Conservation (phyloP, 148 eudicot species). For the Dianthus caryophyllus region DNA sequence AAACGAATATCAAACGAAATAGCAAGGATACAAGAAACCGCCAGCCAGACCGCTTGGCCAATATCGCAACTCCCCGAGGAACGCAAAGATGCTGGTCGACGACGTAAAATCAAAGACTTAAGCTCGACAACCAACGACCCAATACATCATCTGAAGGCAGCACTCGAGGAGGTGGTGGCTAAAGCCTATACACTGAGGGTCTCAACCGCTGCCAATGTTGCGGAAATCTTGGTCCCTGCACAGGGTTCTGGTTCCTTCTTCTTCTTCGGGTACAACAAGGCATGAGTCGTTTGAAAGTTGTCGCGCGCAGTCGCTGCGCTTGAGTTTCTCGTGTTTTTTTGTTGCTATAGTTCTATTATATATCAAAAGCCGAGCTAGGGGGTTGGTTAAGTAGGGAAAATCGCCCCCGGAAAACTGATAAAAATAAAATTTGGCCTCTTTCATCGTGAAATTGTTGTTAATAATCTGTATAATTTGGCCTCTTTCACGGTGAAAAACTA, state of each 20-base stretch:
- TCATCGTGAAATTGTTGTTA: too few species aligned
- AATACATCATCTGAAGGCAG: constrained; percentile 18
- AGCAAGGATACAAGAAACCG: constrained; percentile 46
- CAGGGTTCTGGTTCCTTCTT: constrained; percentile 39
- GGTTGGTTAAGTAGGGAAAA: too few species aligned
- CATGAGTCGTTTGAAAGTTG: too few species aligned
- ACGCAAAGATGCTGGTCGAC: neutral
- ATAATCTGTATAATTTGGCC: too few species aligned
- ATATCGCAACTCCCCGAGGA: constrained; percentile 19
- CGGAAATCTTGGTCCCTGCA: constrained; percentile 30
- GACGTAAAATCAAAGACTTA: neutral
- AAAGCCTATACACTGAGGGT: constrained; percentile 44
- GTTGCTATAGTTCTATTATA: too few species aligned
- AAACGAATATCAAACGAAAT: constrained; percentile 28
- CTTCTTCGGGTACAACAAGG: constrained; percentile 31
- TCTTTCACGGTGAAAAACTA: too few species aligned
- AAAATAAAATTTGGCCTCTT: too few species aligned
- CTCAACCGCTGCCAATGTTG: constrained; percentile 33
- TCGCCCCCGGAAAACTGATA: too few species aligned
- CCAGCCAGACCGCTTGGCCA: constrained; percentile 33
- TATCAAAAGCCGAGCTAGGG: too few species aligned
- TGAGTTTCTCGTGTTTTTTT: too few species aligned
- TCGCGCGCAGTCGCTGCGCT: too few species aligned
- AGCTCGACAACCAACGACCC: neutral
- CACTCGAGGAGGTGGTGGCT: constrained; percentile 32